Percentiles rank a stretch among this genome's conserved stretches.
phyloP scores from a whole-genome alignment of 768 basidiomycete genomes.

The Myochromella boudieri region DNA sequence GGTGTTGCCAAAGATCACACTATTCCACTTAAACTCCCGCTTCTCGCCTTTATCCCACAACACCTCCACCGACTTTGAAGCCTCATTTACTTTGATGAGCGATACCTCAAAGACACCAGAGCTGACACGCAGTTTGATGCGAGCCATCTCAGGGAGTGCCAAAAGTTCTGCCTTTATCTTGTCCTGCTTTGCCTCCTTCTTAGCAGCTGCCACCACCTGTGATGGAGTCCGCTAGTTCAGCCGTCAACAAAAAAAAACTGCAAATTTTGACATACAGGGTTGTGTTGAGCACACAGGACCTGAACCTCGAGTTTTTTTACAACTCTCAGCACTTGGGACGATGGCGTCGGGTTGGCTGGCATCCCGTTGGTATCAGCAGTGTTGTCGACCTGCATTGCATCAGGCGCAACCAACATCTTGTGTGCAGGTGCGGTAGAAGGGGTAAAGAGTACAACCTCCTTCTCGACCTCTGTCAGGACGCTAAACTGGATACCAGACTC shows the following conservation, averaged over 20 bases:
- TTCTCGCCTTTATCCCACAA: constrained; percentile 76
- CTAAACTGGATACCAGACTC: constrained; percentile 56
- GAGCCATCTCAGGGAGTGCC: constrained; percentile 65
- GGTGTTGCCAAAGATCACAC: constrained; percentile 73
- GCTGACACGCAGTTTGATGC: constrained; percentile 83
- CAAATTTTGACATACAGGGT: constrained; percentile 65
- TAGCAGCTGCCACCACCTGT: constrained; percentile 73
- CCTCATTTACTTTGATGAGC: constrained; percentile 68
- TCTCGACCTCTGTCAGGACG: constrained; percentile 71
- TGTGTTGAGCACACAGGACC: constrained; percentile 84
- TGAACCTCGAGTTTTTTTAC: constrained; percentile 76
- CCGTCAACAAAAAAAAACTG: background rate
- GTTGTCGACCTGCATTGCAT: constrained; percentile 34
- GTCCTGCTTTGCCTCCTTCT: constrained; percentile 73
- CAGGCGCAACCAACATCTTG: background rate
- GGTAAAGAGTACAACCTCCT: constrained; percentile 64
- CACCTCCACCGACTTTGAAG: constrained; percentile 72
- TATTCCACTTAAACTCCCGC: constrained; percentile 82
- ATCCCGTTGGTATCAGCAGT: constrained; percentile 8
- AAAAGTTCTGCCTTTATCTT: constrained; percentile 71
- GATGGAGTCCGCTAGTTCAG: constrained; percentile 3
- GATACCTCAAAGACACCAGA: constrained; percentile 88
- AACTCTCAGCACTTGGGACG: constrained; percentile 51
- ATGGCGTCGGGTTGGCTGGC: constrained; percentile 2
- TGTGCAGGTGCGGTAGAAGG: constrained; percentile 19